Evolutionary conservation across 1,139 yeast genomes (phyloP).

Genomic region (Protomyces inouyei): DNA sequence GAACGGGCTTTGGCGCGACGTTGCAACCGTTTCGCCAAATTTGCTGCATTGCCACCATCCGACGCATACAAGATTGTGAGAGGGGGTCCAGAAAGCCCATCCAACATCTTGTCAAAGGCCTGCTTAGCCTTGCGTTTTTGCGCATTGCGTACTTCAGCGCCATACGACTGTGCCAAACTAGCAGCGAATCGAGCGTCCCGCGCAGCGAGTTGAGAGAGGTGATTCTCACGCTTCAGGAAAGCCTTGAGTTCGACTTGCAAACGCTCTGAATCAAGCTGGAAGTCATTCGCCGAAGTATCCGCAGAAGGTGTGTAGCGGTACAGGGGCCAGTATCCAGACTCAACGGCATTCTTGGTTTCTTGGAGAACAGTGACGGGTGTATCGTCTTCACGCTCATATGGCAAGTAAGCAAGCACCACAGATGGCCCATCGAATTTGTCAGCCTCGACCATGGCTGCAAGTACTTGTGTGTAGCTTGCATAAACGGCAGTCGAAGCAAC

Average conservation of each 20-base stretch:
- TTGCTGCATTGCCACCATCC: slow-evolving; percentile 90
- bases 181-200: slow-evolving; percentile 73
- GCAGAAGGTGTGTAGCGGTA: slow-evolving; percentile 72
- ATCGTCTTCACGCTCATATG: slow-evolving; percentile 62
- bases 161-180: slow-evolving; percentile 59
- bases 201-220: slow-evolving; percentile 65
- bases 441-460: slow-evolving; percentile 86
- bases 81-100: slow-evolving; percentile 90
- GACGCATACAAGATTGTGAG: slow-evolving; percentile 85
- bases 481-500: slow-evolving; percentile 95
- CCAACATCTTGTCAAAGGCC: slow-evolving; percentile 70
- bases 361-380: slow-evolving; percentile 69
- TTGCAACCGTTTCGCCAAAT: slow-evolving; percentile 66
- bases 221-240: slow-evolving; percentile 86
- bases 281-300: slow-evolving; percentile 44
- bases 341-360: slow-evolving; percentile 86
- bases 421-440: slow-evolving; percentile 86
- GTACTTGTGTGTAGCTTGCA: slow-evolving; percentile 85
- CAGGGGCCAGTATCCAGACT: slow-evolving; percentile 92
- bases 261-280: slow-evolving; percentile 78
- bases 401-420: slow-evolving; percentile 81
- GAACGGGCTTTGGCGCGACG: slow-evolving; percentile 54
- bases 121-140: slow-evolving; percentile 69
- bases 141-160: slow-evolving; percentile 55
- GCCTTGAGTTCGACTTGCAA: slow-evolving; percentile 70